Conservation (phyloP, 129 eudicot species). For the Lactuca sativa region DNA sequence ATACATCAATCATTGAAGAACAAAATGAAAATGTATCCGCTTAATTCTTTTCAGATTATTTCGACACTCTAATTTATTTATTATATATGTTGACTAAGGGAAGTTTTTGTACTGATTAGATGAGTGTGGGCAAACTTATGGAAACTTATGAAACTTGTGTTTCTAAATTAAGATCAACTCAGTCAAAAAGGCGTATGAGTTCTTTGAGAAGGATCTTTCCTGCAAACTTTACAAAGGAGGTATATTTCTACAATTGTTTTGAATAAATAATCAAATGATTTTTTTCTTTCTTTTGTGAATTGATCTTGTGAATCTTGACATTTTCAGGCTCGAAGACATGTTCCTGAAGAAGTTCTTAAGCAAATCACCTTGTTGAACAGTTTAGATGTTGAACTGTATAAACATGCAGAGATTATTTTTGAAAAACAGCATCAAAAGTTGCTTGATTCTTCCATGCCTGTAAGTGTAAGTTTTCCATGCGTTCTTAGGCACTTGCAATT, state of each 20-base stretch:
- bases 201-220: slow-evolving; percentile 70
- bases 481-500: too few relatives aligned
- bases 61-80: neutral
- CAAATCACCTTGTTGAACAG: slow-evolving; percentile 57
- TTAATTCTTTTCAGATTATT: slow-evolving; percentile 14
- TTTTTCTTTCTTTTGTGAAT: neutral
- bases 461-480: slow-evolving; percentile 35
- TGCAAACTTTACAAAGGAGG: slow-evolving; percentile 93
- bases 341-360: slow-evolving; percentile 55
- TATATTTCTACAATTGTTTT: slow-evolving; percentile 23
- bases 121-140: slow-evolving; percentile 51
- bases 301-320: neutral
- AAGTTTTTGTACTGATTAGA: slow-evolving; percentile 30
- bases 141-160: slow-evolving; percentile 68
- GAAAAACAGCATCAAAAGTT: slow-evolving; percentile 48
- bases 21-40: slow-evolving; percentile 42
- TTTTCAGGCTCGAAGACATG: slow-evolving; percentile 57
- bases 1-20: slow-evolving; percentile 30
- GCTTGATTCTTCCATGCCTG: slow-evolving; percentile 30
- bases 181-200: slow-evolving; percentile 53
- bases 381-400: slow-evolving; percentile 80
- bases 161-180: slow-evolving; percentile 58
- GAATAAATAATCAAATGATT: neutral
- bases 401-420: slow-evolving; percentile 60
- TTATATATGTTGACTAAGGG: slow-evolving; percentile 14